Percentiles rank a stretch among this genome's conserved stretches.
Evolutionary conservation across 2,329 filamentous ascomycete genomes (phyloP).

Genomic region (Pseudogymnoascus sp.): DNA sequence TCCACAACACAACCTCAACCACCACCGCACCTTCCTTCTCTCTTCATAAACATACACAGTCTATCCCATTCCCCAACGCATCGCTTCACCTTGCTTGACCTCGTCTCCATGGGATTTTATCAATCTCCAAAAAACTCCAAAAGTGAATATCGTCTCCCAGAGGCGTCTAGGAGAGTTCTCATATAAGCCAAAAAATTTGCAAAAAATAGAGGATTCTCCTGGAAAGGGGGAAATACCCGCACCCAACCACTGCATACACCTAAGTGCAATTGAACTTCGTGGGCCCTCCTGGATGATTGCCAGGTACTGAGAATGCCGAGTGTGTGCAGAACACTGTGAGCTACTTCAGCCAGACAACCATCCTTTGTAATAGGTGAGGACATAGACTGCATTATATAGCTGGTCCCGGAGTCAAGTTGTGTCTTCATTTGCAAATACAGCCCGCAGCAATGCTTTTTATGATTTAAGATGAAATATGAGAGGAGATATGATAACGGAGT

Average conservation of each 20-base stretch:
- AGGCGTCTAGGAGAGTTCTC: not conserved
- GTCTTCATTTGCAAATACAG: not conserved
- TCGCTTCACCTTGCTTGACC: not conserved
- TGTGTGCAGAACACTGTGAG: not conserved
- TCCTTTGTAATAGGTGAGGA: not conserved
- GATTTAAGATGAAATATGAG: not conserved
- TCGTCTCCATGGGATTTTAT: not conserved
- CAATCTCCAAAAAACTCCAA: not conserved
- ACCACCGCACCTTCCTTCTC: not conserved
- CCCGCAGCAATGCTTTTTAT: not conserved
- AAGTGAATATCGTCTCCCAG: not conserved
- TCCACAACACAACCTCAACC: not conserved
- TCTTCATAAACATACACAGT: not conserved
- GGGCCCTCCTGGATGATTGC: not conserved
- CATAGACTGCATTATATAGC: not conserved
- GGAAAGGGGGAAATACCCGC: not conserved
- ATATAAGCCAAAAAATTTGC: not conserved
- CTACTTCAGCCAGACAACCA: not conserved
- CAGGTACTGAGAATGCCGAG: not conserved
- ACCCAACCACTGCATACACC: not conserved
- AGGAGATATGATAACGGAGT: not conserved
- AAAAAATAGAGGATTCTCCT: not conserved
- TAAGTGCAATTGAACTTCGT: not conserved
- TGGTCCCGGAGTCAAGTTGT: not conserved
- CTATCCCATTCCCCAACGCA: not conserved